Base-by-base conservation (phyloP, 2,329 filamentous ascomycete genomes). In the Calycina herbarum region DNA sequence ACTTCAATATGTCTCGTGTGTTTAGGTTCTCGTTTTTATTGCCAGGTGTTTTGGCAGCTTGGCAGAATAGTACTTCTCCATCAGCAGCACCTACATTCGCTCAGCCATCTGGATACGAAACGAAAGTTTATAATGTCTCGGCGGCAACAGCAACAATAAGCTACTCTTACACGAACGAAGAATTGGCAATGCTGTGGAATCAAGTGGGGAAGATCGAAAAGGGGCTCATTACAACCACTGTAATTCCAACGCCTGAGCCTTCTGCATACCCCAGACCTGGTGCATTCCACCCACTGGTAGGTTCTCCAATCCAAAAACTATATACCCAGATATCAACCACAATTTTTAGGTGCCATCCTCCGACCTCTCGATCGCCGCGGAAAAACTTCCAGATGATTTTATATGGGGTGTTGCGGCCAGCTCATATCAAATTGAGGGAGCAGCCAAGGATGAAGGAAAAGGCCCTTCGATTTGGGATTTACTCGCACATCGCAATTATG, bases 391-490 rank as follows among this genome's bases (percentile, higher is more conserved):
- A 0, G 68, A 74, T 4, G 75, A 77, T 35, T 82, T 82, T 64
- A 74, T 76, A 38, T 82, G 80, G 71, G 80, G 84, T 8, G 79
- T 85, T 2, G 78, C 83, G 0, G 78, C 82, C 4, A 79, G 79
- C 6, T 82, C 83, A 8, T 72, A 76, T 68, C 75, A 83, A 74
- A 74, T 85, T 38, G 76, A 85, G 72, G 76, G 84, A 35, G 82
- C 82, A 6, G 79, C 77, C 1, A 78, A 78, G 2, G 75, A 79
- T 2, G 79, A 83, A 64, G 81, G 81, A 6, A 78, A 79, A 59
- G 74, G 78, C 0, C 81, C 81, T 0, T 77, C 78, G 0, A 72
- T 81, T 27, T 75, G 79, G 73, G 82, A 83, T 59, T 75, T 81
- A 10, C 62, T 74, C 24, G 65, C 69, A n/a, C 72, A 75, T 64